Base-by-base conservation (phyloP, 352 stramenopile genomes). In the Phytophthora quininea region DNA sequence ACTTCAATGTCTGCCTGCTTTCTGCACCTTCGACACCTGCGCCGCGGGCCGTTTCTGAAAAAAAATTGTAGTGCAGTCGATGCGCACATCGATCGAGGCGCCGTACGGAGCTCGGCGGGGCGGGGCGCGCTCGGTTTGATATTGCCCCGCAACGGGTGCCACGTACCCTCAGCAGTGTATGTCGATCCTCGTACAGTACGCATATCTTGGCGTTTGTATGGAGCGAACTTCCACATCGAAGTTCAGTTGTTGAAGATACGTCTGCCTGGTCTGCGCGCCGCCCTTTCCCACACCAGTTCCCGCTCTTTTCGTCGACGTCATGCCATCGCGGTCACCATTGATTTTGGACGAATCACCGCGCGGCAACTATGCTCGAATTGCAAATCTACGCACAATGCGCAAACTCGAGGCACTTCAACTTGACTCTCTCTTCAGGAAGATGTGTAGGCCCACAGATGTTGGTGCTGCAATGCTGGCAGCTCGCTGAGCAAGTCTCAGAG, bases 211-310 rank as follows among this genome's bases (percentile, higher is more conserved):
- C 24, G 4, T 8, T 29, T 8, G 29, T 10, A n/a, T 49, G 12
- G 19, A 30, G n/a, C 42, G 57, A 73, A 67, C 65, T 73, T 73
- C 65, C 53, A 73, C 65, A 45, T 73, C 54, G 64, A 72, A 72
- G 64, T 63, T 48, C 33, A 50, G 65, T 67, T 64, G 62, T 49
- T 61, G 49, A 68, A 58, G 37, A 58, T 58, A n/a, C 29, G 43
- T 49, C 43, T 24, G 43, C 43, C 43, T 49, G 43, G 43, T 49
- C 43, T 49, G 43, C 47, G 5, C 46, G 10, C 19, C 12, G 6
- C 24, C 47, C 47, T 53, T 38, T 38, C 27, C 47, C 30, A 24
- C 42, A 24, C 8, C 8, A 33, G 19, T 24, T 19, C 47, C 47
- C 30, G 24, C 47, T 53, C 47, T 38, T 12, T 38, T 33, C 47